A percentile compares a stretch with the other conserved stretches of the same genome.
phyloP scores from a whole-genome alignment of 1,139 yeast species.

The Lodderomyces pseudojiufengensis region DNA sequence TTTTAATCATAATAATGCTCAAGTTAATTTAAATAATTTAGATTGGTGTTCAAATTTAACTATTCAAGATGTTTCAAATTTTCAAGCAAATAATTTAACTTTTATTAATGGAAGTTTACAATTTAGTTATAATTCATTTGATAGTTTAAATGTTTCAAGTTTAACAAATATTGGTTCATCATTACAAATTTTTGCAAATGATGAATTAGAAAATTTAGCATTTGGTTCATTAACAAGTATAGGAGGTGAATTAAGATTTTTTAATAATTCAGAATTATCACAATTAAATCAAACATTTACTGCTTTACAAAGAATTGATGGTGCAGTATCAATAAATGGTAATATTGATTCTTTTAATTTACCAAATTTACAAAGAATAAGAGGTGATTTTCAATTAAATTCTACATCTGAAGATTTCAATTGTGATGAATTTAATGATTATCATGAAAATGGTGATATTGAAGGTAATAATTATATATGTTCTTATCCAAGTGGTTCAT shows the following conservation, averaged over 20 bases:
- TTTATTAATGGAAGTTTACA: constrained; percentile 41
- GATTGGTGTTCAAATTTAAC: constrained; percentile 45
- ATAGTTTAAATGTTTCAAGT: constrained; percentile 26
- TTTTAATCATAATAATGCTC: constrained; percentile 44
- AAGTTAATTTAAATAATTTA: constrained; percentile 35
- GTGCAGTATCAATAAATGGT: constrained; percentile 43
- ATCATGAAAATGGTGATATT: constrained; percentile 31
- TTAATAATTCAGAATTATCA: constrained; percentile 41
- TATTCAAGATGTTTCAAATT: constrained; percentile 36
- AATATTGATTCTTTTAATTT: constrained; percentile 38
- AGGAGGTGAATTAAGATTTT: constrained; percentile 44
- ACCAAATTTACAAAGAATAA: constrained; percentile 35
- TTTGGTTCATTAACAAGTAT: constrained; percentile 30
- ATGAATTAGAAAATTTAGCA: constrained; percentile 32
- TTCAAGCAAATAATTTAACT: constrained; percentile 33
- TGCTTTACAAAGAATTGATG: constrained; percentile 33
- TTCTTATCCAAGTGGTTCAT: constrained; percentile 28
- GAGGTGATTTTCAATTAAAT: constrained; percentile 41
- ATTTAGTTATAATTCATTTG: constrained; percentile 41
- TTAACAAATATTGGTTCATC: constrained; percentile 40
- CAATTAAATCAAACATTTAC: constrained; percentile 30
- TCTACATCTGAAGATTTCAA: constrained; percentile 39
- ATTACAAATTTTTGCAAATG: constrained; percentile 42
- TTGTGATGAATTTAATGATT: constrained; percentile 34
- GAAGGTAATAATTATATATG: constrained; percentile 47